Evolutionary conservation across 1,284 basidiomycete genomes (phyloP).

Genomic region (Pascua guehoae): DNA sequence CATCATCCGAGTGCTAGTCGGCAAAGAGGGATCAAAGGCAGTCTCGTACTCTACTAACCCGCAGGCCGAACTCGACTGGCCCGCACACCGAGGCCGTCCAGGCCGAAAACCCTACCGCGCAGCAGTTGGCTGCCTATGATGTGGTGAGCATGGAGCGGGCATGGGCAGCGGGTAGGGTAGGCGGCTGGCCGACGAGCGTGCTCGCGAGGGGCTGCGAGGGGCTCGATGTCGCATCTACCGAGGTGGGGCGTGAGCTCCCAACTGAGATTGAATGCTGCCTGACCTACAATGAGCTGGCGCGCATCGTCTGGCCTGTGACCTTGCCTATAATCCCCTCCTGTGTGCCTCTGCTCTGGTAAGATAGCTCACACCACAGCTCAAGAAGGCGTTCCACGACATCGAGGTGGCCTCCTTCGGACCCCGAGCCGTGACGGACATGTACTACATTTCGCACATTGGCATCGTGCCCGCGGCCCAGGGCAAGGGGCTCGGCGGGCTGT

Average conservation of each 20-base stretch:
- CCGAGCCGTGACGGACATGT: conserved; percentile 8
- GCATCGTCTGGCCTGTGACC: no score
- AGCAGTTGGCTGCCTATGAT: no score
- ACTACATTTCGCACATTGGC: conserved; percentile 14
- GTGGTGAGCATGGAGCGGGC: no score
- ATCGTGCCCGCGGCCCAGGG: conserved; percentile 1
- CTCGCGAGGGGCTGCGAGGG: no score
- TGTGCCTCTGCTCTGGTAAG: no score
- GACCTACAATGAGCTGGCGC: no score
- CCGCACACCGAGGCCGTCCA: not conserved
- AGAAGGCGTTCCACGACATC: conserved; percentile 6
- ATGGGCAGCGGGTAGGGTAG: no score
- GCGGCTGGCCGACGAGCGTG: no score
- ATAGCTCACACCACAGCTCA: not conserved
- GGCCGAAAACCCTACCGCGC: not conserved
- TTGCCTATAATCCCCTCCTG: no score
- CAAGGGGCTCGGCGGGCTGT: conserved; percentile 5
- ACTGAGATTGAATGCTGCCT: not conserved
- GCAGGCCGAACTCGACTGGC: not conserved
- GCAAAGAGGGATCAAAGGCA: not conserved
- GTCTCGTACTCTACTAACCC: not conserved
- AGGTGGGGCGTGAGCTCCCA: no score
- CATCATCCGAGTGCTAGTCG: no score
- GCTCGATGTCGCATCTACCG: no score
- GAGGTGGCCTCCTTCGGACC: conserved; percentile 9